Base-by-base conservation (phyloP, 2,329 filamentous ascomycete genomes). In the Pleoardoris graminearum region DNA sequence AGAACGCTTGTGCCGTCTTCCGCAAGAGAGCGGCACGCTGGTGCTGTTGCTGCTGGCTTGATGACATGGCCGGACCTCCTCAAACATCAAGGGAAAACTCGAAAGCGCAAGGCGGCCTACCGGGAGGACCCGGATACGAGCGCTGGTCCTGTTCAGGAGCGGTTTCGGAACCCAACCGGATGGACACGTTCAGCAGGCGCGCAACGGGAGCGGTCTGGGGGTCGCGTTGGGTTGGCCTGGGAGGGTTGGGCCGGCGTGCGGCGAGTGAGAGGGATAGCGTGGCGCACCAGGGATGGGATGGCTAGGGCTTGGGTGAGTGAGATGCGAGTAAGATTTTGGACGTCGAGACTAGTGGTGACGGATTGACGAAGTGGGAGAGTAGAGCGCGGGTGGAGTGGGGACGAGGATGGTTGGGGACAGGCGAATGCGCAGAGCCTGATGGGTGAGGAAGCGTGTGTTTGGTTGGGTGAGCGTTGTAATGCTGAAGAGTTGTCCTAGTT, bases 1-100 rank as follows among this genome's bases (percentile, higher is more conserved):
- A 71, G 53, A 73, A 73, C 7, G 54, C 46, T 43, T 67, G 58
- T 8, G 65, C 58, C 41, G 54, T 54, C 23, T 49, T 56, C 32
- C 68, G 66, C 11, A 73, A 61, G 39, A 7, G 11, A 7, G 21
- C 10, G 3, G 38, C 10, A 2, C 7, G 38, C 14, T 27, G 3
- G 53, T 48, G 22, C 51, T 46, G 39, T 46, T 61, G 22, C 55
- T 30, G 39, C 23, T 41, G 58, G 27, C 38, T 48, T 39, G 58
- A 53, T 27, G 48, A 44, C 59, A 64, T 63, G 5, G 25, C 25
- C 25, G 25, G 25, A 5, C 25, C 25, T 17, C 37, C 10, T 27
- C 7, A 3, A n/a, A 7, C 1, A 21, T 30, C n/a, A n/a, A n/a
- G n/a, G n/a, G n/a, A n/a, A n/a, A n/a, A n/a, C n/a, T 27, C 22